These are phyloP conservation scores for Fagopyrum esculentum DNA, from an alignment of 148 eudicot species.

Conservation along the genomic window DNA sequence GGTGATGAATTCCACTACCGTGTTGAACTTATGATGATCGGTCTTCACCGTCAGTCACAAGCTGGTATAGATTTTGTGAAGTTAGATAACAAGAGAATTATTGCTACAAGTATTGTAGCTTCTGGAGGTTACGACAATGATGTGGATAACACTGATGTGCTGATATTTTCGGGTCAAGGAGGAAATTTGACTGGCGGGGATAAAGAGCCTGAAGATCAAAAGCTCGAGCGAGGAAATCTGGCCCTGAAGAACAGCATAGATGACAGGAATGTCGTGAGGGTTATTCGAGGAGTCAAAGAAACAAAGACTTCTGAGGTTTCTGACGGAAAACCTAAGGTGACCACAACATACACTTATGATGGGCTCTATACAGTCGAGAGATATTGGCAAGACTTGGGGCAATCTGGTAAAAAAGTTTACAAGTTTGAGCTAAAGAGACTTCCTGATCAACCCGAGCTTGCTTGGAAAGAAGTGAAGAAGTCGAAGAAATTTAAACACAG, in stretches of 20 bases:
- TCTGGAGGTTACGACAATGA: slow-evolving; percentile 75
- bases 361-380: slow-evolving; percentile 61
- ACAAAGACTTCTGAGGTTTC: slow-evolving; percentile 27
- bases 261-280: slow-evolving; percentile 53
- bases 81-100: slow-evolving; percentile 15
- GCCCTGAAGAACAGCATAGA: slow-evolving; percentile 61
- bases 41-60: slow-evolving; percentile 65
- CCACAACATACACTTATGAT: slow-evolving; percentile 61
- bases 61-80: slow-evolving; percentile 70
- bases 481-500: slow-evolving; percentile 39
- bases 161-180: slow-evolving; percentile 74
- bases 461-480: slow-evolving; percentile 60
- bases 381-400: slow-evolving; percentile 43
- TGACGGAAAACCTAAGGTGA: slow-evolving; percentile 37
- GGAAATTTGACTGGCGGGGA: slow-evolving; percentile 39
- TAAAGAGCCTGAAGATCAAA: slow-evolving; percentile 70
- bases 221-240: slow-evolving; percentile 77
- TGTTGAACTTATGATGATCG: slow-evolving; percentile 72
- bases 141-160: slow-evolving; percentile 47
- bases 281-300: slow-evolving; percentile 74
- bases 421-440: slow-evolving; percentile 62
- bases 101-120: slow-evolving; percentile 76
- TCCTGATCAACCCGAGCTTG: slow-evolving; percentile 68
- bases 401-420: slow-evolving; percentile 57
- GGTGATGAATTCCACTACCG: slow-evolving; percentile 84